Evolutionary conservation across 2,329 filamentous ascomycete genomes (phyloP), one percentile per base, ranked within the genome.

Genomic region (Penicillium freii): DNA sequence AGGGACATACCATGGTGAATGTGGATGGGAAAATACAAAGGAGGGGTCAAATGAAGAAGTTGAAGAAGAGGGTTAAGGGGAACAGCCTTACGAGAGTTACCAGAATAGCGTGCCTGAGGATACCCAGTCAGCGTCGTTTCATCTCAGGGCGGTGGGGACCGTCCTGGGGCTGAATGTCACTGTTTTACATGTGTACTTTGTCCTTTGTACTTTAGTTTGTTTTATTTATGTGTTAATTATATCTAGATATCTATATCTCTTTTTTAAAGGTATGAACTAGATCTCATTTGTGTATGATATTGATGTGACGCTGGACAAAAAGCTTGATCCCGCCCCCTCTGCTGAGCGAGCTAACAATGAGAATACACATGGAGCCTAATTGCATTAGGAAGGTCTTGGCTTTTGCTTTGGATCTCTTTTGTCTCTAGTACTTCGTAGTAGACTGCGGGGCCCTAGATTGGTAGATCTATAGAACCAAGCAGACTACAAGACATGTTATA

Each of bases 1-100:
- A 40, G 31, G 43, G 19, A 49, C 67, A 58, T 71, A 73, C 72
- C 72, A 74, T 74, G 62, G 57, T 73, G 66, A 63, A 62, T 61
- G 46, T 48, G 19, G 33, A 42, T 59, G 42, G 58, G 54, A 56
- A 51, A 62, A 51, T 56, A 54, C 51, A 58, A 25, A 56, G 50
- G 54, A 61, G 56, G 60, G 56, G 56, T 53, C 42, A 39, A 39
- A 39, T 39, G 36, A 39, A 39, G 36, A 39, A n/a, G 36, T 39
- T 44, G 61, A 56, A 57, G 61, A 57, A 60, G 63, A 58, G 61
- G 63, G 60, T 65, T 65, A 58, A 65, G 57, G 58, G 62, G 63
- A 51, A 64, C 56, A 62, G 61, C 64, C 66, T 67, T 64, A 66
- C 64, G 49, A 54, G 57, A 59, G 46, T 38, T 38, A 55, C 51